Percentiles rank a stretch among this genome's conserved stretches.
These are phyloP conservation scores for Ogataea sp. DNA, from an alignment of 805 yeast species.

Conservation along the genomic window DNA sequence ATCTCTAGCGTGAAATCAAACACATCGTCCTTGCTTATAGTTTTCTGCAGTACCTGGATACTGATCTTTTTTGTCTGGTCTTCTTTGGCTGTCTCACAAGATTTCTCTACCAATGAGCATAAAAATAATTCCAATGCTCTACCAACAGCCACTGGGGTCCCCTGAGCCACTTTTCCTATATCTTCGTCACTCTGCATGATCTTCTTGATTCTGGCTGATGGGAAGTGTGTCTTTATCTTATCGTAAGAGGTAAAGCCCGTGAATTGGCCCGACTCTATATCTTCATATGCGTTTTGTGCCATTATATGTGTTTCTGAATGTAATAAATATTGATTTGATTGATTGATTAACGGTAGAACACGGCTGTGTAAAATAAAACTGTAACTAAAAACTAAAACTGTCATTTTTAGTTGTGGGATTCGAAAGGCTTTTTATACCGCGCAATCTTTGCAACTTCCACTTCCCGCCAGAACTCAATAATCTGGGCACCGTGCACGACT, in stretches of 20 bases:
- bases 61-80: slow-evolving; percentile 74
- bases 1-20: slow-evolving; percentile 88
- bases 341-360: too few species aligned
- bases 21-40: slow-evolving; percentile 79
- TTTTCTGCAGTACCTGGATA: slow-evolving; percentile 75
- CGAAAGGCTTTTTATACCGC: not conserved
- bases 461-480: too few species aligned
- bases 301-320: not conserved
- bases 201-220: slow-evolving; percentile 90
- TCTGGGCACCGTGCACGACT: too few species aligned
- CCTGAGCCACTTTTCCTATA: slow-evolving; percentile 97
- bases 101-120: slow-evolving; percentile 80
- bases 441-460: not conserved
- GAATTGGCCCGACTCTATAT: not conserved
- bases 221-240: slow-evolving; percentile 72
- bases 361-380: too few species aligned
- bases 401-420: not conserved
- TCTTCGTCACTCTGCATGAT: slow-evolving; percentile 98
- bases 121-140: slow-evolving; percentile 89
- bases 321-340: too few species aligned
- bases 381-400: not conserved
- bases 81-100: slow-evolving; percentile 67
- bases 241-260: slow-evolving; percentile 24
- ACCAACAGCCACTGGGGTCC: slow-evolving; percentile 97
- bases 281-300: not conserved